Evolutionary conservation across 331 rosid genomes (phyloP).

Genomic region (Stylosanthes scabra): DNA sequence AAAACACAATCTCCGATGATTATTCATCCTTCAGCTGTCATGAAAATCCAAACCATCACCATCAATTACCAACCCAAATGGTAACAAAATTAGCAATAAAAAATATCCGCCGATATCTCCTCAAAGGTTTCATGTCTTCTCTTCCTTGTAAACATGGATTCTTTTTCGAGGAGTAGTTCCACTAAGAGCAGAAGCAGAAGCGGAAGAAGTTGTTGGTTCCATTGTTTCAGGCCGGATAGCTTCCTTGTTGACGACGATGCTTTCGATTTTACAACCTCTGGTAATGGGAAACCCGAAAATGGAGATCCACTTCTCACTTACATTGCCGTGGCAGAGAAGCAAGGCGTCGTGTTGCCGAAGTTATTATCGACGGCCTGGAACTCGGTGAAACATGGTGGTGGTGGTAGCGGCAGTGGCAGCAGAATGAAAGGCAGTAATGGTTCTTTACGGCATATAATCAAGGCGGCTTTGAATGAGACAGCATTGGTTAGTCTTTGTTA

Average conservation of each 20-base stretch:
- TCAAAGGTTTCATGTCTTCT: not conserved
- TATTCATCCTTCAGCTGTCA: slow-evolving; percentile 1
- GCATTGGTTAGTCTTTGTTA: slow-evolving; percentile 43
- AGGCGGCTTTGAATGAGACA: slow-evolving; percentile 45
- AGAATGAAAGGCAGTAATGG: slow-evolving; percentile 25
- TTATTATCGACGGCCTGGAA: not conserved
- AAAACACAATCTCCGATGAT: not conserved
- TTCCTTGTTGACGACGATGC: slow-evolving; percentile 6
- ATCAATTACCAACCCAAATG: not conserved
- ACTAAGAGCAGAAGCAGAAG: not conserved
- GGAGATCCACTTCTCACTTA: slow-evolving; percentile 30
- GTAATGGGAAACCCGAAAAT: not conserved
- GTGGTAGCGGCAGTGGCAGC: not conserved
- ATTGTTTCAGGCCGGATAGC: slow-evolving; percentile 48
- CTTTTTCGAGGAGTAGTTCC: not conserved
- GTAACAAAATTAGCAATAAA: not conserved
- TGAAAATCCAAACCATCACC: slow-evolving; percentile 5
- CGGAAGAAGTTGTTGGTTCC: slow-evolving; percentile 30
- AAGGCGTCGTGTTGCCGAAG: slow-evolving; percentile 29
- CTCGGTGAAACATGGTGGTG: slow-evolving; percentile 1
- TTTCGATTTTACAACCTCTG: not conserved
- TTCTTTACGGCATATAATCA: slow-evolving; percentile 38
- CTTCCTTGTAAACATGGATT: slow-evolving; percentile 33
- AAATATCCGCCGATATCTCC: not conserved
- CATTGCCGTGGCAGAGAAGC: slow-evolving; percentile 34